phyloP scores from a whole-genome alignment of 1,284 basidiomycete species.

The Marasmius fiardii region DNA sequence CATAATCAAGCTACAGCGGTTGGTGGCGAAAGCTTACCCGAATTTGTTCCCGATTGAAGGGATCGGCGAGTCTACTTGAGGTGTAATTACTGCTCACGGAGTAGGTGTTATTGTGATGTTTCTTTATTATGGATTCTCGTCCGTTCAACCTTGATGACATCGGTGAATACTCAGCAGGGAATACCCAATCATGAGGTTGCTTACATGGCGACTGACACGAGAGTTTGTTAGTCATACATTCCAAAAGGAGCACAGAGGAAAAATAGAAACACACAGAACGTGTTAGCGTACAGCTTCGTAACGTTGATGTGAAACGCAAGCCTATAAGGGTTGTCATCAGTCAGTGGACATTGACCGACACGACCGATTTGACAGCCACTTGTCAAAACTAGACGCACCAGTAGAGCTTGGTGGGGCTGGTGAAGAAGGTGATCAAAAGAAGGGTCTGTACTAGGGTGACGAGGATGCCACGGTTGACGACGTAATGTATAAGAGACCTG shows the following conservation, averaged over 20 bases:
- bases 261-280: conserved; percentile 21
- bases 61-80: background rate
- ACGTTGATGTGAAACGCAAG: conserved; percentile 23
- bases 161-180: background rate
- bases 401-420: conserved; percentile 18
- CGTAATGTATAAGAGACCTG: conserved; percentile 29
- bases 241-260: background rate
- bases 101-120: background rate
- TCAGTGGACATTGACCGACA: background rate
- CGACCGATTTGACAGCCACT: too few relatives aligned
- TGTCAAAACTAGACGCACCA: conserved; percentile 14
- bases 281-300: conserved; percentile 26
- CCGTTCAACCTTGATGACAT: background rate
- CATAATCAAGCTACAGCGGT: background rate
- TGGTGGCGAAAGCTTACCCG: background rate
- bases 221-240: background rate
- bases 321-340: background rate
- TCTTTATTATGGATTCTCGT: background rate
- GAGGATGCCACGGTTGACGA: conserved; percentile 21
- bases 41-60: background rate
- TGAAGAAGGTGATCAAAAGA: conserved; percentile 23
- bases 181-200: background rate
- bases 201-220: conserved; percentile 14
- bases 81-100: background rate
- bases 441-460: conserved; percentile 23